Percentiles rank a stretch among this genome's conserved stretches.
These are phyloP conservation scores for Phytopythium aichiense DNA, from an alignment of 352 stramenopile genomes.

Conservation along the genomic window DNA sequence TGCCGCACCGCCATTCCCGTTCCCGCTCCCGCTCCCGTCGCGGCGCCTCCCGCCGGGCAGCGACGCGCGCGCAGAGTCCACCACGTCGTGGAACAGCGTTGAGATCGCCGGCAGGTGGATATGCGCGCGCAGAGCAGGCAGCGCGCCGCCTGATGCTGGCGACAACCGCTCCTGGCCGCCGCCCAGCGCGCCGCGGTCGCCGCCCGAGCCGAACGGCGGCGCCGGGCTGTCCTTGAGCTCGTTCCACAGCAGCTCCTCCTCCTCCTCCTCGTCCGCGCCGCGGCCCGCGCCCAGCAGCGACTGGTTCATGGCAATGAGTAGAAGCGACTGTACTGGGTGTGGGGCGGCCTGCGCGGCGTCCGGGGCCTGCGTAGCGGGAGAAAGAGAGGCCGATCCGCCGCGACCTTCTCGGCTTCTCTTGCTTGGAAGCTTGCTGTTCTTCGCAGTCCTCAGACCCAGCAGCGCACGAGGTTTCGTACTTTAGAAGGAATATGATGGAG, in stretches of 20 bases:
- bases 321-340: neutral
- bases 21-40: constrained; percentile 8
- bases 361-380: no score
- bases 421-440: neutral
- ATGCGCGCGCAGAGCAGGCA: constrained; percentile 65
- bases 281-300: constrained; percentile 41
- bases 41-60: constrained; percentile 15
- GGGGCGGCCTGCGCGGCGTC: neutral
- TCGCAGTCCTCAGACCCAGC: no score
- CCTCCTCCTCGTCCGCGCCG: constrained; percentile 34
- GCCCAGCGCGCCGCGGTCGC: constrained; percentile 17
- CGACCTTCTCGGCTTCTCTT: constrained; percentile 2
- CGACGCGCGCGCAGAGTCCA: constrained; percentile 44
- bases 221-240: constrained; percentile 57
- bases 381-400: neutral
- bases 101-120: constrained; percentile 77
- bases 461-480: neutral
- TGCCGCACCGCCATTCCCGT: constrained; percentile 2
- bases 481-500: constrained; percentile 4
- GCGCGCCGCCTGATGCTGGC: constrained; percentile 9
- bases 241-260: constrained; percentile 80
- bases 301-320: constrained; percentile 48
- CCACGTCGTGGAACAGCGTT: constrained; percentile 64
- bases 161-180: constrained; percentile 9
- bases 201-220: constrained; percentile 15